Base-by-base conservation (phyloP, 352 stramenopile species). In the Peronosclerospora sorghi region DNA sequence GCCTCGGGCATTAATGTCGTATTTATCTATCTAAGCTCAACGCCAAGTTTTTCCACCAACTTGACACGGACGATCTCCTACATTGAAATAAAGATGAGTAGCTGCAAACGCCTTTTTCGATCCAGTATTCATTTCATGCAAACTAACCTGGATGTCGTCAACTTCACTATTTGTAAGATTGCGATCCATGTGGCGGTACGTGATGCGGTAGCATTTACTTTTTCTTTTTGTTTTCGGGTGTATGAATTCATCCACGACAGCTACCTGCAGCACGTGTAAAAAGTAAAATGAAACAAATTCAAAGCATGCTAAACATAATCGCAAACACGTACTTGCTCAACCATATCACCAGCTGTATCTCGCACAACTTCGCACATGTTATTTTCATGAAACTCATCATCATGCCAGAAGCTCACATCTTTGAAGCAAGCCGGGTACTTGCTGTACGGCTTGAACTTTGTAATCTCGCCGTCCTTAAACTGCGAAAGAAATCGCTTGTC, bases 401-500 rank as follows among this genome's bases (percentile, higher is more conserved):
- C 59, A 41, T 96, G 65, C 95, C 95, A 99, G 53, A 99, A 99
- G 44, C 91, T 96, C 52, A 99, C 89, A 70, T 99, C 96, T 65
- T 99, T 99, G 65, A 95, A 97, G 48, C 92, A 98, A 2, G 85
- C 83, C 23, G 96, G 96, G 60, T 97, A 99, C 68, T 99, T 99
- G 71, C 76, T 97, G 70, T 98, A 99, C 7, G 95, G 86, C 59
- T 97, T 94, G 60, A 99, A 99, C 51, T 87, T 95, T 17, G 81
- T 86, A 70, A 98, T 97, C 51, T 93, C 44, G 8, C 91, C 94
- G 44, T 92, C 73, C 54, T 88, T 67, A 60, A 96, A 96, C 51
- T 96, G 86, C 48, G 74, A 97, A 36, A 86, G 71, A 62, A 97
- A 97, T 26, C 96, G 77, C 46, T 76, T 37, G 69, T 99, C 96